A percentile compares a stretch with the other conserved stretches of the same genome.
Evolutionary conservation across 108 stramenopile species (phyloP).

Genomic region (Chaetoceros tenuissimus): DNA sequence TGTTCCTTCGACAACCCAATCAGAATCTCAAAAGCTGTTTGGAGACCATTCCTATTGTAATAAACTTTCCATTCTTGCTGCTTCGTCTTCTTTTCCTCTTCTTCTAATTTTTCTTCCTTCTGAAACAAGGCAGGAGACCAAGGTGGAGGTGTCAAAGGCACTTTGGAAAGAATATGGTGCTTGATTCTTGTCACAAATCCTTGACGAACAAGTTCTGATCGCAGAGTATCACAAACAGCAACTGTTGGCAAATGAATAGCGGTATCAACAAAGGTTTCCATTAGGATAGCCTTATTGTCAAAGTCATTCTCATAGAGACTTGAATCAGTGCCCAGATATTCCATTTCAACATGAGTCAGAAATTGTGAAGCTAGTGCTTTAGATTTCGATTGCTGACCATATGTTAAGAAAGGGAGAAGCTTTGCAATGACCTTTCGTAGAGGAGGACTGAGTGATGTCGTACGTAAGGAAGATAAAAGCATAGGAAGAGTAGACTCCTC

Average conservation of each 20-base stretch:
- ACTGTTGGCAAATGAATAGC: slow-evolving; percentile 65
- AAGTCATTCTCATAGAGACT: slow-evolving; percentile 1
- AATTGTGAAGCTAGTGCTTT: slow-evolving; percentile 60
- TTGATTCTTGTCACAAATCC: slow-evolving; percentile 53
- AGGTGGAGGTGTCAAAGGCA: slow-evolving; percentile 55
- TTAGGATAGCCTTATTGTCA: slow-evolving; percentile 19
- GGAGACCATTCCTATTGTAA: slow-evolving; percentile 46
- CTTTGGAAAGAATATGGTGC: slow-evolving; percentile 32
- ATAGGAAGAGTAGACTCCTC: slow-evolving; percentile 51
- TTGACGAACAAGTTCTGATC: slow-evolving; percentile 47
- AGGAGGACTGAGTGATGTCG: slow-evolving; percentile 52
- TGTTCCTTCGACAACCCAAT: slow-evolving; percentile 57
- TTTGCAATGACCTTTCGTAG: slow-evolving; percentile 77
- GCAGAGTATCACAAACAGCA: slow-evolving; percentile 61
- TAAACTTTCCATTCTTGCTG: slow-evolving; percentile 46
- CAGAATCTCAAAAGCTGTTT: slow-evolving; percentile 52
- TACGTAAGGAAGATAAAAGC: slow-evolving; percentile 55
- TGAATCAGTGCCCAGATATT: slow-evolving; percentile 18
- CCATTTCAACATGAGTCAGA: slow-evolving; percentile 42
- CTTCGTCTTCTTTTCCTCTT: not conserved
- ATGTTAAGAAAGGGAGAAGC: slow-evolving; percentile 76
- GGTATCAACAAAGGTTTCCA: slow-evolving; percentile 77
- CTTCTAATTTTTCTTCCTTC: slow-evolving; percentile 6
- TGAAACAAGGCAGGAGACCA: slow-evolving; percentile 74
- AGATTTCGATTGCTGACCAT: slow-evolving; percentile 58